Conservation (phyloP, 1,284 basidiomycete genomes). For the Ustilago vetiveriae region DNA sequence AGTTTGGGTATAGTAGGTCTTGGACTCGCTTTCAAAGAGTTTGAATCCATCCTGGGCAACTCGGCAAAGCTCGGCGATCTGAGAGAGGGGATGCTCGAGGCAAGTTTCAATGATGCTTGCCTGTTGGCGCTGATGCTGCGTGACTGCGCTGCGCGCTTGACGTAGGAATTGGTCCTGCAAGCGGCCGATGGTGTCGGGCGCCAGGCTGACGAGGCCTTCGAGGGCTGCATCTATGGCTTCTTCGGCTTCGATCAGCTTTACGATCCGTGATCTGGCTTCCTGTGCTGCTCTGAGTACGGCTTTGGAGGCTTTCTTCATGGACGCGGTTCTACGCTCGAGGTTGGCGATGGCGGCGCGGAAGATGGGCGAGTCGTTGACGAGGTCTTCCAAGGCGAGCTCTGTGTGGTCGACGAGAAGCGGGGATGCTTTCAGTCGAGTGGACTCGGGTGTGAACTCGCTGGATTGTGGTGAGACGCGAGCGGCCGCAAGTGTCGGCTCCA, state of each 20-base stretch:
- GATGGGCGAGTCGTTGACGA: conserved; percentile 53
- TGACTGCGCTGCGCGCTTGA: conserved; percentile 14
- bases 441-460: background rate
- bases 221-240: conserved; percentile 38
- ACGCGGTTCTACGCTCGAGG: conserved; percentile 47
- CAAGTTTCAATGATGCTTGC: conserved; percentile 21
- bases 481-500: background rate
- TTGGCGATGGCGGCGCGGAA: conserved; percentile 55
- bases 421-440: background rate
- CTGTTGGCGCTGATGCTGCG: conserved; percentile 25
- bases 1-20: conserved; percentile 56
- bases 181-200: conserved; percentile 37
- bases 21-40: conserved; percentile 51
- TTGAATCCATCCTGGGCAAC: conserved; percentile 42
- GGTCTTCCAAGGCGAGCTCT: conserved; percentile 44
- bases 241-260: conserved; percentile 39
- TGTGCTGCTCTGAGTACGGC: conserved; percentile 30
- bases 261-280: conserved; percentile 24
- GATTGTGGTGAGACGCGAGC: background rate
- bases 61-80: conserved; percentile 46
- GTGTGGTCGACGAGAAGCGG: conserved; percentile 40
- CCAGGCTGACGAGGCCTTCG: conserved; percentile 18
- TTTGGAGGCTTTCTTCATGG: conserved; percentile 46
- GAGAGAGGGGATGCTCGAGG: conserved; percentile 44
- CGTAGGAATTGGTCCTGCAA: conserved; percentile 20